A percentile compares a stretch with the other conserved stretches of the same genome.
These are phyloP conservation scores for Mycena pura DNA, from an alignment of 768 basidiomycete genomes.

Conservation along the genomic window DNA sequence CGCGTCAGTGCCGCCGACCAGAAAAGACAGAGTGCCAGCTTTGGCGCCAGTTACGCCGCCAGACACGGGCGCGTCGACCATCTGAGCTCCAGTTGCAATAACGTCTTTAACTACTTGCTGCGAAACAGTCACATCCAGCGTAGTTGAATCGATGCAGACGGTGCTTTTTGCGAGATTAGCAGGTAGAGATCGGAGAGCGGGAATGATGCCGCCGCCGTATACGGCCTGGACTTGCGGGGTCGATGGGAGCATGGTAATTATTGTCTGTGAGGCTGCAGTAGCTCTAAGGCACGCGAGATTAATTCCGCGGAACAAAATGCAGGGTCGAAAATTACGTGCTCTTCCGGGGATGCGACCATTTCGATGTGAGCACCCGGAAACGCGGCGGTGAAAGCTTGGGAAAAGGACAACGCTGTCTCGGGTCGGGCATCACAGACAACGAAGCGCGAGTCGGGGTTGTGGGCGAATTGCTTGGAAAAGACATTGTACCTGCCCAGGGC, in stretches of 20 bases:
- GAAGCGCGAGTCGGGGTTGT: slow-evolving; percentile 61
- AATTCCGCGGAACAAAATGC: slow-evolving; percentile 20
- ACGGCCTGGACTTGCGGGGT: slow-evolving; percentile 86
- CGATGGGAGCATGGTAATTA: slow-evolving; percentile 93
- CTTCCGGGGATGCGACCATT: slow-evolving; percentile 68
- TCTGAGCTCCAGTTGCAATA: slow-evolving; percentile 61
- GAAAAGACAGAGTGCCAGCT: slow-evolving; percentile 88
- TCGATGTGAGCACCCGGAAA: slow-evolving; percentile 67
- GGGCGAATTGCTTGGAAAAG: slow-evolving; percentile 73
- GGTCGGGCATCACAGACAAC: slow-evolving; percentile 81
- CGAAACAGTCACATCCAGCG: slow-evolving; percentile 81
- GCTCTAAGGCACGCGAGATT: slow-evolving; percentile 55
- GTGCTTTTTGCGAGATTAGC: slow-evolving; percentile 47
- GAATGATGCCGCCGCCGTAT: slow-evolving; percentile 73
- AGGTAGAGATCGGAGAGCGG: slow-evolving; percentile 61
- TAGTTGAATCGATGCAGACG: slow-evolving; percentile 89
- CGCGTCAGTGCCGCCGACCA: slow-evolving; percentile 78
- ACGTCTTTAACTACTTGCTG: slow-evolving; percentile 66
- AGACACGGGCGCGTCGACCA: slow-evolving; percentile 95
- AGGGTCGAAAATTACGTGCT: slow-evolving; percentile 54
- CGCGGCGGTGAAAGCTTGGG: slow-evolving; percentile 56
- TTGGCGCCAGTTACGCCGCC: slow-evolving; percentile 91
- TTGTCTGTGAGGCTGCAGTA: slow-evolving; percentile 62
- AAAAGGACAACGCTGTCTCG: slow-evolving; percentile 63
- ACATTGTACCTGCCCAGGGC: slow-evolving; percentile 58